phyloP scores from a whole-genome alignment of 176 grass and related monocot species.

The Dactylis glomerata region DNA sequence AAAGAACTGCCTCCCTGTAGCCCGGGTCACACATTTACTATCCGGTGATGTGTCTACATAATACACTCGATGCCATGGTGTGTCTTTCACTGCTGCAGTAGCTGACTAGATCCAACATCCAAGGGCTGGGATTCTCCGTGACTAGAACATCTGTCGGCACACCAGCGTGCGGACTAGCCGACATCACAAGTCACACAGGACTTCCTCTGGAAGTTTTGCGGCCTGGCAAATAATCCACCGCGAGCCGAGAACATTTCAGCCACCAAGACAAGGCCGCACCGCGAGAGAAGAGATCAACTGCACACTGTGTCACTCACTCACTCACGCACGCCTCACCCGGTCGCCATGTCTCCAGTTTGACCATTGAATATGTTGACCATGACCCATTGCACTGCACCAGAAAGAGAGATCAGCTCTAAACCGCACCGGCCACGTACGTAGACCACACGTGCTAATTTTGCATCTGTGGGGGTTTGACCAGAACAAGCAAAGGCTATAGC shows the following conservation, averaged over 20 bases:
- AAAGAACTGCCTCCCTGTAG: too few species aligned
- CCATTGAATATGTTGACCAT: slow-evolving; percentile 45
- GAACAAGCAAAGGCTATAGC: too few species aligned
- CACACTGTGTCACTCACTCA: background rate
- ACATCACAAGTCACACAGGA: background rate
- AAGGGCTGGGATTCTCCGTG: too few species aligned
- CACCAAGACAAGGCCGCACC: background rate
- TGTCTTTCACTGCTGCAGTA: too few species aligned
- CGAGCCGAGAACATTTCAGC: background rate
- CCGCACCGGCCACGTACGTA: background rate
- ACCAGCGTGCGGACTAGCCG: too few species aligned
- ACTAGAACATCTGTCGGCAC: too few species aligned
- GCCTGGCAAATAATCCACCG: background rate
- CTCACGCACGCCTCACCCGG: background rate
- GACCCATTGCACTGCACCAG: background rate
- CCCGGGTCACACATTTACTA: too few species aligned
- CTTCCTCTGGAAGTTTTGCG: too few species aligned
- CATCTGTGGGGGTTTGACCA: background rate
- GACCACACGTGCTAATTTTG: background rate
- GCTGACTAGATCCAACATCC: too few species aligned
- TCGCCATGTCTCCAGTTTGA: background rate
- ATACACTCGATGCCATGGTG: too few species aligned
- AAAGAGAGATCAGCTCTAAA: background rate
- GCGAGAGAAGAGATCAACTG: background rate
- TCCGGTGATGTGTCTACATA: too few species aligned